Evolutionary conservation across 202 grass and related monocot genomes (phyloP), one percentile per base, ranked within the genome.

Genomic region (Panicum hallii): DNA sequence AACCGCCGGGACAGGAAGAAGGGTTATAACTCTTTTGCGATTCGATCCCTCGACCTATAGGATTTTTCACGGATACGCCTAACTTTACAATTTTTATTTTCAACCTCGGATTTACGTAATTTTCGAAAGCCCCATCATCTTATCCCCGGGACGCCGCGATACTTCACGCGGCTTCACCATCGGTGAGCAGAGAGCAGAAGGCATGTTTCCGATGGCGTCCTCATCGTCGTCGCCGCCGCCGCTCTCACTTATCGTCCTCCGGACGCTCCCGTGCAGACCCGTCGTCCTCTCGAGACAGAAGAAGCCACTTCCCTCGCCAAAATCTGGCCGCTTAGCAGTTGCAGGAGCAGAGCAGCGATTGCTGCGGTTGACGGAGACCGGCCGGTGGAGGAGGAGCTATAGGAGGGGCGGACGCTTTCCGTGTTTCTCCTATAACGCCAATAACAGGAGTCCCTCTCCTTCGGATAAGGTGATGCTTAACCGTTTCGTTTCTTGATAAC

Each of bases 381-480:
- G 69, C 63, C 70, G 63, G 47, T 71, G 69, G 69, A 83, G 74
- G 26, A 83, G 88, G 57, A 77, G 34, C n/a, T 47, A 43, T 5
- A 65, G 79, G 38, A 90, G 91, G 63, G 61, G 58, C 40, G 43
- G 65, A 69, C 23, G 74, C 32, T 67, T 78, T 22, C 60, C 86
- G 16, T 85, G 89, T 65, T 82, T 46, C 65, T 95, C 81, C 66
- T 90, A 85, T 81, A 86, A 84, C 66, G 36, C 74, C 17, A 81
- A 91, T 9, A 90, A 94, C 23, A 81, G 89, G 9, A 55, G 23
- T 4, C 75, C 87, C 16, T 57, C 82, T 17, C 60, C 95, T 79
- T 80, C 89, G 47, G 67, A 62, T 32, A 80, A 95, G 91, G 89
- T 93, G 69, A 80, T 55, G 46, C 53, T 28, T 20, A 11, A 64